Conservation (phyloP, 441 rosid genomes). For the Populus tomentosa region DNA sequence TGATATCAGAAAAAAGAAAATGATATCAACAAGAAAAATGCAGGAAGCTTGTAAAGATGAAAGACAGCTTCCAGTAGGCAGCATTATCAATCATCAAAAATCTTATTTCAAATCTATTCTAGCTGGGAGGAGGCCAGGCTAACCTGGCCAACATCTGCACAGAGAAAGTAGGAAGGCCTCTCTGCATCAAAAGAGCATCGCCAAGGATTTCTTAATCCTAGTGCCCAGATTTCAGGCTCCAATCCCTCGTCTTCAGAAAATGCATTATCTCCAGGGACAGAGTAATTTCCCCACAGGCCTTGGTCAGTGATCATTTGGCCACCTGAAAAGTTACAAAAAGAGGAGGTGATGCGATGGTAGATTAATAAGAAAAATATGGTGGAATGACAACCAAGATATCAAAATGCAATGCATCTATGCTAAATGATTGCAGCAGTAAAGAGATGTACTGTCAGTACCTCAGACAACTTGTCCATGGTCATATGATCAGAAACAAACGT, state of each 20-base stretch:
- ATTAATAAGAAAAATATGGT: not conserved
- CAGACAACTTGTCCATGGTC: not conserved
- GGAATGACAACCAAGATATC: not conserved
- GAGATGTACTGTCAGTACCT: not conserved
- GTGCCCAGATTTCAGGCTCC: slow-evolving; percentile 36
- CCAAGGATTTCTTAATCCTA: slow-evolving; percentile 43
- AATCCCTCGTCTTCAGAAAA: slow-evolving; percentile 23
- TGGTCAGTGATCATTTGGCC: slow-evolving; percentile 10
- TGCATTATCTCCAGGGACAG: slow-evolving; percentile 40
- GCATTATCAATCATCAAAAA: not conserved
- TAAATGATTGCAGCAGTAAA: not conserved
- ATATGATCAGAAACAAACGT: not conserved
- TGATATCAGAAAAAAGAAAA: not conserved
- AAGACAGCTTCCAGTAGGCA: too few relatives aligned
- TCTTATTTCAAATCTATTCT: not conserved
- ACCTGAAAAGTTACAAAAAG: slow-evolving; percentile 14
- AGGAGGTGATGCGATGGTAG: not conserved
- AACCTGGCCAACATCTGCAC: slow-evolving; percentile 43
- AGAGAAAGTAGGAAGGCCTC: slow-evolving; percentile 35
- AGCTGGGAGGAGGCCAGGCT: not conserved
- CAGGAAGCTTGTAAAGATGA: not conserved
- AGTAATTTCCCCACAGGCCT: slow-evolving; percentile 42
- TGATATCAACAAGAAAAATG: too few relatives aligned
- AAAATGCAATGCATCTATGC: not conserved
- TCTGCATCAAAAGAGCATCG: slow-evolving; percentile 42